phyloP scores from a whole-genome alignment of 176 grass and related monocot species.

The Puya raimondii region DNA sequence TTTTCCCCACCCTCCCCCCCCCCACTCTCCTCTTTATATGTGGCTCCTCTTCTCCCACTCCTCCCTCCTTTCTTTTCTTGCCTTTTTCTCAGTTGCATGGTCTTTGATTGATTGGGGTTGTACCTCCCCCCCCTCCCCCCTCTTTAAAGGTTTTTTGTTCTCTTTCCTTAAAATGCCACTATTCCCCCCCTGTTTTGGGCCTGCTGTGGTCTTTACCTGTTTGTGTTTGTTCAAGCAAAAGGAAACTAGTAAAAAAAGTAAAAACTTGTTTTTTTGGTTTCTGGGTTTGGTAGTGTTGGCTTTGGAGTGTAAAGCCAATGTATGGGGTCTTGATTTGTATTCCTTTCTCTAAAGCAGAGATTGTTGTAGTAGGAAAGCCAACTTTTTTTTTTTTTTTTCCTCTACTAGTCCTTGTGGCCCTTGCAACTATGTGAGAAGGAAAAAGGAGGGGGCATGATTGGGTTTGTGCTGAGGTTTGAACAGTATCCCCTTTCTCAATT shows the following conservation, averaged over 20 bases:
- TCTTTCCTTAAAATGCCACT: background rate
- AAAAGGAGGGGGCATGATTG: constrained; percentile 28
- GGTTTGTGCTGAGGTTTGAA: constrained; percentile 8
- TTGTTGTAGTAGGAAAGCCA: background rate
- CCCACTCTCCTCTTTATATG: constrained; percentile 3
- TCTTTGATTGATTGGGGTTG: constrained; percentile 20
- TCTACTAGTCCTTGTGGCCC: constrained; percentile 4
- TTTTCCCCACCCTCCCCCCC: background rate
- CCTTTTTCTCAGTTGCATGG: constrained; percentile 17
- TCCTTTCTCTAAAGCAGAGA: no score
- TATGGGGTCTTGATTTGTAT: background rate
- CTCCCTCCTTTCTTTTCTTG: constrained; percentile 1
- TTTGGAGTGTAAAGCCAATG: background rate
- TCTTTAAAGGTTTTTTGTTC: constrained; percentile 7
- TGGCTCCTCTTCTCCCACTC: constrained; percentile 9
- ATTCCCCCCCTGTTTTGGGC: background rate
- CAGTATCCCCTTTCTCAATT: constrained; percentile 9
- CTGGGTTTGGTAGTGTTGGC: background rate
- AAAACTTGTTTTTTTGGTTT: background rate
- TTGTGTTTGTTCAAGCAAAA: constrained; percentile 2
- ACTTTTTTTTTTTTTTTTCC: background rate
- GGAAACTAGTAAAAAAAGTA: background rate
- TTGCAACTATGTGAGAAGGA: constrained; percentile 11
- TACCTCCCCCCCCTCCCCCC: background rate
- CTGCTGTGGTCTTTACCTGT: background rate